Conservation (phyloP, 306 rosid genomes). For the Vigna radiata region DNA sequence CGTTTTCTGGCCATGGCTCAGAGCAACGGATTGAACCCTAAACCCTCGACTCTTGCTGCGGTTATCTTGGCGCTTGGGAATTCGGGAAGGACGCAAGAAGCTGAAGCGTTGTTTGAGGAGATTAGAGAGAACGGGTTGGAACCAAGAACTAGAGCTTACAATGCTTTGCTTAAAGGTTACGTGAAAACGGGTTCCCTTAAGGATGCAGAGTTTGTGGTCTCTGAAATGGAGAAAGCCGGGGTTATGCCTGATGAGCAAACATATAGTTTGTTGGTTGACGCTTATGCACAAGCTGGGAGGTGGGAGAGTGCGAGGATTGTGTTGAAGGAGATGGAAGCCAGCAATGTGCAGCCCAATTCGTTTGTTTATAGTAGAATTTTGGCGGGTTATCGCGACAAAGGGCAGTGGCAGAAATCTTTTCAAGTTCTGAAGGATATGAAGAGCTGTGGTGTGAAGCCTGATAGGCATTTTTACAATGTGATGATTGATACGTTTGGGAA, state of each 20-base stretch:
- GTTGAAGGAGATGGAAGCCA: slow-evolving; percentile 85
- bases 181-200: slow-evolving; percentile 73
- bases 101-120: slow-evolving; percentile 90
- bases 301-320: slow-evolving; percentile 94
- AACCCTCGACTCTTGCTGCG: slow-evolving; percentile 67
- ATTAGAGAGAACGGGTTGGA: slow-evolving; percentile 77
- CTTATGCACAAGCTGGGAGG: slow-evolving; percentile 75
- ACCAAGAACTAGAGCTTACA: slow-evolving; percentile 81
- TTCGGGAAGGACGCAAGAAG: slow-evolving; percentile 74
- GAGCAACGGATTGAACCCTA: slow-evolving; percentile 76
- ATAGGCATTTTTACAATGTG: slow-evolving; percentile 90
- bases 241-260: slow-evolving; percentile 84
- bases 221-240: slow-evolving; percentile 81
- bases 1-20: slow-evolving; percentile 78
- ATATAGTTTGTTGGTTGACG: slow-evolving; percentile 78
- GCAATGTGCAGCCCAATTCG: slow-evolving; percentile 75
- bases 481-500: slow-evolving; percentile 95
- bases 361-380: slow-evolving; percentile 76
- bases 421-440: slow-evolving; percentile 91
- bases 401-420: slow-evolving; percentile 94
- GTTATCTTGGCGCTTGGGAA: slow-evolving; percentile 77
- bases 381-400: slow-evolving; percentile 80
- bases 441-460: slow-evolving; percentile 75
- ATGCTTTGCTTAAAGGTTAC: slow-evolving; percentile 85
- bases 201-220: slow-evolving; percentile 81